phyloP scores from a whole-genome alignment of 2,329 filamentous ascomycete genomes.

The Paecilomyces sp. region DNA sequence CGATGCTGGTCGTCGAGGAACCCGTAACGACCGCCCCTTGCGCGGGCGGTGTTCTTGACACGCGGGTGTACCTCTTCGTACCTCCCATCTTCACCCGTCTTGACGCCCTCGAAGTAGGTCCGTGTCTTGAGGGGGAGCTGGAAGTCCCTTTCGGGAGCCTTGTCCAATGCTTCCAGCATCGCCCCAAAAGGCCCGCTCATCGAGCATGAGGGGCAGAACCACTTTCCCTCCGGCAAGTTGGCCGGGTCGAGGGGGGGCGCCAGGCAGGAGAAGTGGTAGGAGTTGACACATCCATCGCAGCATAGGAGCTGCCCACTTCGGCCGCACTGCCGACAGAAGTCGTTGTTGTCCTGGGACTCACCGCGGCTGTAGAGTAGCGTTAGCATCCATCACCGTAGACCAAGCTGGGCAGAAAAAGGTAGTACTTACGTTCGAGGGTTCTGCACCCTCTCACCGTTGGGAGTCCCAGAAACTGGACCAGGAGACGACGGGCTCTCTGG shows the following conservation, averaged over 20 bases:
- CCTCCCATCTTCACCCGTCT: constrained; percentile 67
- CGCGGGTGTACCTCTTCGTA: constrained; percentile 62
- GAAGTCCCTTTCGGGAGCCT: constrained; percentile 65
- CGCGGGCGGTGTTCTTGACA: constrained; percentile 14
- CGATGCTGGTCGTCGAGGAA: constrained; percentile 19
- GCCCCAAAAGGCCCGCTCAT: constrained; percentile 54
- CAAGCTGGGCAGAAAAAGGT: background rate
- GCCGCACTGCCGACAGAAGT: constrained; percentile 81
- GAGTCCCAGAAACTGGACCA: background rate
- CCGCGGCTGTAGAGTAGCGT: constrained; percentile 8
- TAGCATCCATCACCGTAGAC: background rate
- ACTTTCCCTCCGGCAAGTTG: constrained; percentile 61
- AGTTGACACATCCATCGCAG: constrained; percentile 84
- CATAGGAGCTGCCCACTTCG: constrained; percentile 80
- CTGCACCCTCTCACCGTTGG: background rate
- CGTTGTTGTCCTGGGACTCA: constrained; percentile 62
- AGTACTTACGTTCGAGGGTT: background rate
- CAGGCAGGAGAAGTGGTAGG: constrained; percentile 85
- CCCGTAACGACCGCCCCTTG: constrained; percentile 6
- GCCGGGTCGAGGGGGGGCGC: constrained; percentile 67
- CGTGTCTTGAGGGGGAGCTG: constrained; percentile 64
- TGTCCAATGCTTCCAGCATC: constrained; percentile 59
- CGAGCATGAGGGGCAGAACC: constrained; percentile 66
- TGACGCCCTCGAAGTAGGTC: constrained; percentile 72
- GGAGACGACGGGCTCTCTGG: background rate